These are phyloP conservation scores for Lasiodiplodia gonubiensis DNA, from an alignment of 2,329 filamentous ascomycete genomes.

Conservation along the genomic window DNA sequence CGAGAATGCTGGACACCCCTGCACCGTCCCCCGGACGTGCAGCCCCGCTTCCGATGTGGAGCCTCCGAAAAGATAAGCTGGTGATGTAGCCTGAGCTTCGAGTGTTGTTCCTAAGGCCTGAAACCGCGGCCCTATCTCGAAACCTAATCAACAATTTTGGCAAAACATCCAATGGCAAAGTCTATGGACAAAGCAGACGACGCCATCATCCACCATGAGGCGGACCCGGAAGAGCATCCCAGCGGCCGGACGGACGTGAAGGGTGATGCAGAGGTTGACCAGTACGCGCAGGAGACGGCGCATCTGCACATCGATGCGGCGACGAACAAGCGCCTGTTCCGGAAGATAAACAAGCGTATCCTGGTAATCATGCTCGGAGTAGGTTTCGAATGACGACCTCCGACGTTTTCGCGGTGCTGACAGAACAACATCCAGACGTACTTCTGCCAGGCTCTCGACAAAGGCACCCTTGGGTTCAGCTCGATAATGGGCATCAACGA, in stretches of 20 bases:
- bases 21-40: neutral
- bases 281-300: constrained; percentile 10
- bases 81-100: neutral
- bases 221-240: neutral
- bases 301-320: constrained; percentile 30
- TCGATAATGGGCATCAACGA: constrained; percentile 68
- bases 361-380: constrained; percentile 31
- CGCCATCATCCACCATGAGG: neutral
- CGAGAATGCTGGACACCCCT: neutral
- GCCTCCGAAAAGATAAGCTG: neutral
- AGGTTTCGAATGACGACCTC: neutral
- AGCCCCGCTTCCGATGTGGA: neutral
- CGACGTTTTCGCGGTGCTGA: no score
- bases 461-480: constrained; percentile 65
- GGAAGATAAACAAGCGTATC: constrained; percentile 33
- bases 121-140: neutral
- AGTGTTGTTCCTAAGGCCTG: neutral
- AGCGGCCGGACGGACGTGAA: neutral
- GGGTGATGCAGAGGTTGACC: constrained; percentile 12
- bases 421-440: constrained; percentile 44
- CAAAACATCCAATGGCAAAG: neutral
- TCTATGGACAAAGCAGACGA: neutral
- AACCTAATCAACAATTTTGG: neutral
- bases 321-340: constrained; percentile 33
- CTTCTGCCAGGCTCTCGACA: constrained; percentile 68